Conservation (phyloP, 176 grass and related monocot genomes). For the Eremochloa ophiuroides region DNA sequence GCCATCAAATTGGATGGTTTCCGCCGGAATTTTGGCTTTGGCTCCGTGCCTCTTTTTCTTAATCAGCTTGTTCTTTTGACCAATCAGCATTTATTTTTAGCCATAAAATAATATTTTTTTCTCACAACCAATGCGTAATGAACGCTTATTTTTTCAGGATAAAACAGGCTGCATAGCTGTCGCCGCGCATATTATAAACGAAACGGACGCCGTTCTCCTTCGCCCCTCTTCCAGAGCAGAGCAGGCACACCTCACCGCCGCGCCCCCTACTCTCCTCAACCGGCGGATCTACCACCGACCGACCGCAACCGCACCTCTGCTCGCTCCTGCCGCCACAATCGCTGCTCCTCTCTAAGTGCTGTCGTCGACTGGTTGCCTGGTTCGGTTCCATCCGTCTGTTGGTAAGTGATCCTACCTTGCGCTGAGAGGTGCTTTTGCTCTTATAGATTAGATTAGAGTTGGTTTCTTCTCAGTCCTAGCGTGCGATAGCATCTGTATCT, state of each 20-base stretch:
- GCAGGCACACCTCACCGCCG: neutral
- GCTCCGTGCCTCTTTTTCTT: neutral
- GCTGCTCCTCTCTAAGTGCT: neutral
- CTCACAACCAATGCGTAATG: no score
- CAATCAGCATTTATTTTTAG: no score
- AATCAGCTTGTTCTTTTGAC: no score
- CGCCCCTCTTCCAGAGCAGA: neutral
- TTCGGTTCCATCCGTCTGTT: neutral
- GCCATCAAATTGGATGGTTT: neutral
- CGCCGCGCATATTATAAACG: neutral
- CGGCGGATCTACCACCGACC: no score
- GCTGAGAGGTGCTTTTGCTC: neutral
- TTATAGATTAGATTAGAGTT: neutral
- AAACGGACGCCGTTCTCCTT: neutral
- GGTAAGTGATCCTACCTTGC: neutral
- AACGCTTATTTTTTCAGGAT: no score
- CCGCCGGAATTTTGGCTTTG: neutral
- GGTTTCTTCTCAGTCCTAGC: neutral
- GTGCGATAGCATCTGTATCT: neutral
- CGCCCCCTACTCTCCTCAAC: neutral
- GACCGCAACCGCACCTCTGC: no score
- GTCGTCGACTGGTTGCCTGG: neutral
- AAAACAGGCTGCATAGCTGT: no score
- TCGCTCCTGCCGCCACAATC: neutral
- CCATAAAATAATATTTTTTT: no score